These are phyloP conservation scores for Apodospora peruviana DNA, from an alignment of 495 filamentous ascomycete genomes.

Conservation along the genomic window DNA sequence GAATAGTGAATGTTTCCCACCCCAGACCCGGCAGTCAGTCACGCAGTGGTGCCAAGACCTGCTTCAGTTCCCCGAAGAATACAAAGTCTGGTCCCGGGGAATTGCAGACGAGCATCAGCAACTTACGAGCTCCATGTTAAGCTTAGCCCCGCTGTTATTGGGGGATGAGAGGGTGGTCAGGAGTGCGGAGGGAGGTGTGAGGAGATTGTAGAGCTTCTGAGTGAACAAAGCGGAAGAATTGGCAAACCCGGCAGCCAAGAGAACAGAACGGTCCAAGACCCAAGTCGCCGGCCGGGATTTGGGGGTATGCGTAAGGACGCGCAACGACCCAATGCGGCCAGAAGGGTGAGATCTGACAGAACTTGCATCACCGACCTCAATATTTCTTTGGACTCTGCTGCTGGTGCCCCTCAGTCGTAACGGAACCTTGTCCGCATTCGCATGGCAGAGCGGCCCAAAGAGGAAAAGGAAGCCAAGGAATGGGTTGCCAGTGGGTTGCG, in stretches of 20 bases:
- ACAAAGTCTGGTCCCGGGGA: constrained; percentile 4
- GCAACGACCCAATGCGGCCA: not conserved
- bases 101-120: constrained; percentile 5
- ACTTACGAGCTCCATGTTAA: not conserved
- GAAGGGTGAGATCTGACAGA: constrained; percentile 8
- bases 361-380: no score
- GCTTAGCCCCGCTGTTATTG: not conserved
- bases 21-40: not conserved
- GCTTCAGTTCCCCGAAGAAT: not conserved
- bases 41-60: not conserved
- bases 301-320: no score
- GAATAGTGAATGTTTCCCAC: not conserved
- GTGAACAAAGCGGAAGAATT: not conserved
- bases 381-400: no score
- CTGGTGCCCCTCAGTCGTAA: no score
- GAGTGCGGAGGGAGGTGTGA: not conserved
- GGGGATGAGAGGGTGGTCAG: not conserved
- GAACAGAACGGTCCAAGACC: no score
- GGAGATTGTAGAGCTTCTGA: not conserved
- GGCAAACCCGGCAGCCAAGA: no score
- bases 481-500: no score
- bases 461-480: no score
- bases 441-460: no score
- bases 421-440: no score
- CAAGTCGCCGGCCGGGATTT: no score